Evolutionary conservation across 306 rosid genomes (phyloP), one percentile per base, ranked within the genome.

Genomic region (Castanea mollissima): DNA sequence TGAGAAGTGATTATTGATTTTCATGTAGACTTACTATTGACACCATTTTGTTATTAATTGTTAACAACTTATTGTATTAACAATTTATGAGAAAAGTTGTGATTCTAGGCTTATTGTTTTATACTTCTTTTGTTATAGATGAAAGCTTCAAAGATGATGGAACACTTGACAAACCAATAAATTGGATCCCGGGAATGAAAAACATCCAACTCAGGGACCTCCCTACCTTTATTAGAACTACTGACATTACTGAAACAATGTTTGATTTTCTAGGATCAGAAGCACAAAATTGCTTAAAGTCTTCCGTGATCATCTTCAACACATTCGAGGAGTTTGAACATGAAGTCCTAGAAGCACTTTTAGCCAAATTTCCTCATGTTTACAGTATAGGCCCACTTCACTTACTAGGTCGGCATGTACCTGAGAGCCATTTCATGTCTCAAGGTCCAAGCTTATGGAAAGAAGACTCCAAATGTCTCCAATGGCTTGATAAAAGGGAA

Each of bases 181-280:
- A 78, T 13, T 85, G 85, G 83, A 77, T 84, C 74, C 78, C 74
- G 0, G 80, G 85, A 12, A 35, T 84, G 82, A 69, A 68, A 63
- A 68, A 76, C 60, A 27, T 85, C 19, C 68, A 86, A 21, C 82
- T 85, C 0, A 85, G 51, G 65, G 89, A 85, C 72, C n/a, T 85
- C 12, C 89, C 84, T 2, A 85, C 73, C 70, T 73, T 82, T 62
- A 67, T 85, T 5, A 76, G 84, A 72, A 63, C 29, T 27, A 56
- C 71, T 1, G 41, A 83, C 55, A 15, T 25, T 2, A 65, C 77
- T 2, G 85, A 84, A 12, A 77, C 20, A n/a, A 74, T 80, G 82
- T 84, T 84, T 6, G 85, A 84, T 16, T 85, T 60, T 62, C 0
- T 62, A 72, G 81, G 85, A n/a, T 81, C 81, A 1, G 68, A 67